Base-by-base conservation (phyloP, 768 basidiomycete species). In the Agrocybe chaxingu region DNA sequence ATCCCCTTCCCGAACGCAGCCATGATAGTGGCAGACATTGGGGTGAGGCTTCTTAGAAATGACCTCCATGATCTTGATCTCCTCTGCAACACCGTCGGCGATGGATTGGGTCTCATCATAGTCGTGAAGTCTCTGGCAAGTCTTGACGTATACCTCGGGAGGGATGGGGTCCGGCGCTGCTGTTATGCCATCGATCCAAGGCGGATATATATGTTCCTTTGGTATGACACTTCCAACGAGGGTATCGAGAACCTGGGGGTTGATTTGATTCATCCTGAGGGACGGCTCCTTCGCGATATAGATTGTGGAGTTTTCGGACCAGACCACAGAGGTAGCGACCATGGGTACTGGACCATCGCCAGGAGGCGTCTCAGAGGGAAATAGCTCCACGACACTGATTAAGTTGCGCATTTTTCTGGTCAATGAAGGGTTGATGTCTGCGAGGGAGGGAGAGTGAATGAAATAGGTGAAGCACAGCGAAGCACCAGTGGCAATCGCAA, bases 21-120 rank as follows among this genome's bases (percentile, higher is more conserved):
- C 62, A 43, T 45, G 52, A 41, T 63, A 65, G 16, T 53, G 18
- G 30, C 41, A 53, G 29, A 63, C 45, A 42, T 63, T 60, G 12
- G 58, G 54, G 47, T 62, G 63, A 16, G 57, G 50, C 46, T 50
- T 43, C 45, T 49, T 52, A 1, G 48, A 51, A 8, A 62, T 42
- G 24, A 38, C 24, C 47, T 59, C 57, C 47, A 57, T 42, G 7
- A 57, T 38, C 3, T 47, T 47, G 16, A 59, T 51, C 42, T 62
- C 60, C 10, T 47, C 47, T 9, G 24, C 46, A 12, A 55, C n/a
- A 34, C 49, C 42, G 32, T 51, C 45, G 24, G 44, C 39, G 18
- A 49, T 34, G 12, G 47, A 35, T 3, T 39, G n/a, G 7, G 49
- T 48, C 6, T 42, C 49, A 13, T 54, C 52, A 38, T 57, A 48